These are phyloP conservation scores for Alternaria burnsii DNA, from an alignment of 2,329 filamentous ascomycete species.

Conservation along the genomic window DNA sequence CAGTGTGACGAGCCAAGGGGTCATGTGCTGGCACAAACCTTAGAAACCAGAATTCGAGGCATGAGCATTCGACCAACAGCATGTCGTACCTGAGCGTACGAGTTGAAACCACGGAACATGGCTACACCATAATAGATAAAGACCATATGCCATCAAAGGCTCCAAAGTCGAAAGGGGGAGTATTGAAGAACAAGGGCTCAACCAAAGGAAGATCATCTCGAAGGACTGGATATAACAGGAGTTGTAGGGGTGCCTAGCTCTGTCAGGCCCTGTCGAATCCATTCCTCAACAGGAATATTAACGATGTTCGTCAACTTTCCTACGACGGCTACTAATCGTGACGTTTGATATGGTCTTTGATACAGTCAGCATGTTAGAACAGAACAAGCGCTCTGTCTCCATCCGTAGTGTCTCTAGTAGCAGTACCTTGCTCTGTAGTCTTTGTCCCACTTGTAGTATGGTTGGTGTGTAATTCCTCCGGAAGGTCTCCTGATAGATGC, in stretches of 20 bases:
- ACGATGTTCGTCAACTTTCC: background rate
- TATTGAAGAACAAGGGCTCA: background rate
- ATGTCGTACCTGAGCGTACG: background rate
- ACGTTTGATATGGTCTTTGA: background rate
- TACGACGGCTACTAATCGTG: background rate
- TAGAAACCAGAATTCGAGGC: background rate
- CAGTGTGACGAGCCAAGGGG: background rate
- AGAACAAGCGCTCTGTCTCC: background rate
- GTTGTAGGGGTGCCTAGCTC: background rate
- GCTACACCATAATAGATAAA: background rate
- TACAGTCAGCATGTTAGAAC: background rate
- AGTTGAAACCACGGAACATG: background rate
- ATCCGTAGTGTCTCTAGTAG: background rate
- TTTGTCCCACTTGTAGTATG: background rate
- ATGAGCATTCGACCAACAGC: background rate
- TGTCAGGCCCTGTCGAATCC: background rate
- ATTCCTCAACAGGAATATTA: background rate
- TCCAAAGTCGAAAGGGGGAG: background rate
- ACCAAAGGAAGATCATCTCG: background rate
- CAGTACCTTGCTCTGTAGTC: background rate
- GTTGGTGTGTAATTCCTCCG: background rate
- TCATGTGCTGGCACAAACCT: background rate
- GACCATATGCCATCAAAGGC: background rate
- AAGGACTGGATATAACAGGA: background rate
- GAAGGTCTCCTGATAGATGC: too few relatives aligned